A percentile compares a stretch with the other conserved stretches of the same genome.
Evolutionary conservation across 1,284 basidiomycete species (phyloP).

Genomic region (Heterobasidion parviporum): DNA sequence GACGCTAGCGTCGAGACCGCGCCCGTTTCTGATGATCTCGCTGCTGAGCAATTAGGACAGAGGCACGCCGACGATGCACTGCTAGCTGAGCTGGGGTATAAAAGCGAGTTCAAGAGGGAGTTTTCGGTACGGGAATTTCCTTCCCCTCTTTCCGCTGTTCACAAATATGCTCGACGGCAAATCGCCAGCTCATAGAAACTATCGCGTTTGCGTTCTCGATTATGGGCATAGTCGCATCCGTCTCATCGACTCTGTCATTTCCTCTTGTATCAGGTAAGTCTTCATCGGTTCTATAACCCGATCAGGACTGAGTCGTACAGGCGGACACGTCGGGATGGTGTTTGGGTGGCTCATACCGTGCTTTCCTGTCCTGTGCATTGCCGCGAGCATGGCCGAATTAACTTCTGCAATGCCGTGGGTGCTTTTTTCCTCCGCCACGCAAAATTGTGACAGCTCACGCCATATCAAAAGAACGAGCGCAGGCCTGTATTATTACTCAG

Average conservation of each 20-base stretch:
- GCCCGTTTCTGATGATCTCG: background rate
- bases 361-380: constrained; percentile 59
- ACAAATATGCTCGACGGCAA: background rate
- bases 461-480: constrained; percentile 45
- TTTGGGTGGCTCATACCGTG: constrained; percentile 73
- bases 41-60: constrained; percentile 3
- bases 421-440: background rate
- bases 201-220: constrained; percentile 67
- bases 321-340: constrained; percentile 70
- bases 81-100: constrained; percentile 66
- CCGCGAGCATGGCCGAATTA: constrained; percentile 65
- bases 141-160: background rate
- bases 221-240: constrained; percentile 67
- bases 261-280: constrained; percentile 47
- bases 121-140: constrained; percentile 48
- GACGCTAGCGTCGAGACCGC: background rate
- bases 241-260: constrained; percentile 60
- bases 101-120: constrained; percentile 67
- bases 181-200: constrained; percentile 47
- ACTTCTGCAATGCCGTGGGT: constrained; percentile 71
- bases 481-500: constrained; percentile 68
- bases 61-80: constrained; percentile 43
- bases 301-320: constrained; percentile 20
- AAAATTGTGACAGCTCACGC: background rate
- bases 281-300: background rate